These are phyloP conservation scores for Aspergillus proliferans DNA, from an alignment of 2,329 filamentous ascomycete species.

Conservation along the genomic window DNA sequence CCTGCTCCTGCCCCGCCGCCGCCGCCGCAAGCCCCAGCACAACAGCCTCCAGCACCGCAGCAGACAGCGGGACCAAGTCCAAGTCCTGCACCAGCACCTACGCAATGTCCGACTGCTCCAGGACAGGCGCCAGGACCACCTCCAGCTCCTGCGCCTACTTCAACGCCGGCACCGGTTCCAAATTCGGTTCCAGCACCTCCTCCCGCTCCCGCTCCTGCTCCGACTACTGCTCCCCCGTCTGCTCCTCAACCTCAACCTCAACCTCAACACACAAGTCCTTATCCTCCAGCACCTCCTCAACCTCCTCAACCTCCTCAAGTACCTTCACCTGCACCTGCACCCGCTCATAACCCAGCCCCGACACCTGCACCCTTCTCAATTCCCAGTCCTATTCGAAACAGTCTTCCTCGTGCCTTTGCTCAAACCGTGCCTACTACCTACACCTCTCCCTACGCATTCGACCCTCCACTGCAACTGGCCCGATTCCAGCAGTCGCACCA, in stretches of 20 bases:
- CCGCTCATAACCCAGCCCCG: conserved; percentile 23
- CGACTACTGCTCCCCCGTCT: conserved; percentile 13
- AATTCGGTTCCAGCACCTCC: conserved; percentile 15
- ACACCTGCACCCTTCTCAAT: conserved; percentile 27
- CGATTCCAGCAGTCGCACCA: conserved; percentile 27
- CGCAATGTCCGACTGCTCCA: conserved; percentile 1
- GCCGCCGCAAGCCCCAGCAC: not conserved
- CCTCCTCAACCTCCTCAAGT: conserved; percentile 13
- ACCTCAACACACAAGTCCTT: conserved; percentile 15
- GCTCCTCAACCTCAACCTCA: conserved; percentile 7
- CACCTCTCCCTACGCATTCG: conserved; percentile 36
- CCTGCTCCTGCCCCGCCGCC: conserved; percentile 1
- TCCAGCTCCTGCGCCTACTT: conserved; percentile 14
- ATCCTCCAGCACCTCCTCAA: conserved; percentile 12
- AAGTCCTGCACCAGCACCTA: conserved; percentile 4
- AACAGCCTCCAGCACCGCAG: not conserved
- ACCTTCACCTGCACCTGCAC: conserved; percentile 18
- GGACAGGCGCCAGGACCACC: not conserved
- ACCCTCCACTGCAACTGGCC: conserved; percentile 28
- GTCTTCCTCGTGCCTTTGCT: conserved; percentile 35
- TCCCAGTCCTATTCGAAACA: conserved; percentile 32
- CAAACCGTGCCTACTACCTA: conserved; percentile 32
- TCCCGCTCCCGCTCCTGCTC: conserved; percentile 14
- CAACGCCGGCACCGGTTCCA: not conserved
- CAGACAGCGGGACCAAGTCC: not conserved